Evolutionary conservation across 2,329 filamentous ascomycete species (phyloP).

Genomic region (Aspergillus pseudoterreus): DNA sequence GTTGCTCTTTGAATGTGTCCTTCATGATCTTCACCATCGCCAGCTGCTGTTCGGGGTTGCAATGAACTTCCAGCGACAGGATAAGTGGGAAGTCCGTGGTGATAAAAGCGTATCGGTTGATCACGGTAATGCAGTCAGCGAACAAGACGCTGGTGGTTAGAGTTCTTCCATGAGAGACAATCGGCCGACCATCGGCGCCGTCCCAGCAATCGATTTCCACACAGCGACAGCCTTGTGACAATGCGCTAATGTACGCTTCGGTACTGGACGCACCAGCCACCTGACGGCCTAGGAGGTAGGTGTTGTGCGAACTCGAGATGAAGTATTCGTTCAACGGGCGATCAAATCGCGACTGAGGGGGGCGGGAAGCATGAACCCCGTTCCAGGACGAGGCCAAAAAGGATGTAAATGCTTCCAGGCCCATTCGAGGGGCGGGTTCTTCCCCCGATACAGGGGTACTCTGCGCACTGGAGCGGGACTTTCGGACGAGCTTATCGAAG

Average conservation of each 20-base stretch:
- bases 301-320: constrained; percentile 98
- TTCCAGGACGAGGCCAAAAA: constrained; percentile 75
- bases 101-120: constrained; percentile 90
- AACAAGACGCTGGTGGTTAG: constrained; percentile 87
- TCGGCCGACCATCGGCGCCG: constrained; percentile 77
- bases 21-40: constrained; percentile 89
- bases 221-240: constrained; percentile 86
- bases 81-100: constrained; percentile 86
- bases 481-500: constrained; percentile 67
- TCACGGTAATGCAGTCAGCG: constrained; percentile 84
- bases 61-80: constrained; percentile 94
- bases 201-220: constrained; percentile 99
- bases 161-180: constrained; percentile 87
- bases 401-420: constrained; percentile 70
- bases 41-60: constrained; percentile 74
- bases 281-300: constrained; percentile 88
- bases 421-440: constrained; percentile 60
- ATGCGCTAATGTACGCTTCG: constrained; percentile 87
- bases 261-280: constrained; percentile 86
- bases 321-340: constrained; percentile 94
- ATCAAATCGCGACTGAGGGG: constrained; percentile 64
- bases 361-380: constrained; percentile 59
- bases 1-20: constrained; percentile 72
- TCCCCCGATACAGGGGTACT: constrained; percentile 41
- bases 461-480: constrained; percentile 50